Base-by-base conservation (phyloP, 2,329 filamentous ascomycete species). In the Tolypocladium endophyticum region DNA sequence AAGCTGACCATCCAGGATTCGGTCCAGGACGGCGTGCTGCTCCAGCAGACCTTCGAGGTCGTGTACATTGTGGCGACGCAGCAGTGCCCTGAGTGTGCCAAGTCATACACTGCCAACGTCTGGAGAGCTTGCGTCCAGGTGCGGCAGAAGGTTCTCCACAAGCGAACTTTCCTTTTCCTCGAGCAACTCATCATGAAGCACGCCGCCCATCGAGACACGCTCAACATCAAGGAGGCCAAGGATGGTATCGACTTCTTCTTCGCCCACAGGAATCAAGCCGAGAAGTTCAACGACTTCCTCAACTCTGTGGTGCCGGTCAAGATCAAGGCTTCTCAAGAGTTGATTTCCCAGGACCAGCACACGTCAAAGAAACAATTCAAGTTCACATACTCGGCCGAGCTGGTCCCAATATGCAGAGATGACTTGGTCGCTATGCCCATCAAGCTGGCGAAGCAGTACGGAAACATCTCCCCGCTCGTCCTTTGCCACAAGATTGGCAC, bases 181-280 rank as follows among this genome's bases (percentile, higher is more conserved):
- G 94, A 97, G 75, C 93, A 99, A 79, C 81, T 97, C 60, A 96
- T 99, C 67, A 80, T 99, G 67, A 97, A 97, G 79, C 92, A 97
- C 73, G 84, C 85, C 59, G 94, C 93, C 4, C 92, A 96, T 73
- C 84, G 86, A 64, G 92, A 99, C 66, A 94, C 93, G 0, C 92
- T 97, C 75, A 99, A 97, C 73, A 99, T 99, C 77, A 97, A 95
- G 72, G 94, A 99, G 76, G 89, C 90, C 35, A 92, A 92, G 75
- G 92, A 97, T 67, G 94, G 94, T 1, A 87, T 99, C 61, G 94
- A 99, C 72, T 99, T 99, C 74, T 99, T 87, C 81, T 99, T 94
- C 70, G 83, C 90, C 0, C 86, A 89, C 61, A 82, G 90, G 68
- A 99, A 97, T 70, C 89, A 96, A 67, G 93, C 92, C 9, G 91